A percentile compares a stretch with the other conserved stretches of the same genome.
Conservation (phyloP, 768 basidiomycete genomes). For the Coprinopsis strossmayeri region DNA sequence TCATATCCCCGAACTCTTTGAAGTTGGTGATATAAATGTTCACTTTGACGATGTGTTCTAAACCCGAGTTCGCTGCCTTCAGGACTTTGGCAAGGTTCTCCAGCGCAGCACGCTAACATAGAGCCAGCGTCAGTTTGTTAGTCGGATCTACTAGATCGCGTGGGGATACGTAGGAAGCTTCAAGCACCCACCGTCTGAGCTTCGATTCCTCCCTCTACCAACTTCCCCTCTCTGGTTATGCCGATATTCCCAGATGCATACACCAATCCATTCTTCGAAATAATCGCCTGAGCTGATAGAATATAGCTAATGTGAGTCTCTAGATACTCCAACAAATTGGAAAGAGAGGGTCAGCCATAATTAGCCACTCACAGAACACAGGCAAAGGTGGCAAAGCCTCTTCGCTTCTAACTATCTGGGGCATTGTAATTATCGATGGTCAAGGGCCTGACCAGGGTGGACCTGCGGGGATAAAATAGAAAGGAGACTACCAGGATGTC, state of each 20-base stretch:
- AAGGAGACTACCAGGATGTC: no score
- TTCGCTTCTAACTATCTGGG: slow-evolving; percentile 21
- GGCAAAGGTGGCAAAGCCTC: slow-evolving; percentile 29
- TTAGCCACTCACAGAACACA: slow-evolving; percentile 31
- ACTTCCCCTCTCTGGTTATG: slow-evolving; percentile 9
- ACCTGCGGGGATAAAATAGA: no score
- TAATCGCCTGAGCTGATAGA: slow-evolving; percentile 16
- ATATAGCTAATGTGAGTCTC: slow-evolving; percentile 27
- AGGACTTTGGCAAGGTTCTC: slow-evolving; percentile 13
- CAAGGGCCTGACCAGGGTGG: no score
- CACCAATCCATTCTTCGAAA: slow-evolving; percentile 14
- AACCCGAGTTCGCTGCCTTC: slow-evolving; percentile 11
- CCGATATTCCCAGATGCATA: slow-evolving; percentile 14
- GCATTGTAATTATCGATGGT: slow-evolving; percentile 7
- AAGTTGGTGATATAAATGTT: slow-evolving; percentile 13
- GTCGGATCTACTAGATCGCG: not conserved
- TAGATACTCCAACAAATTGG: not conserved
- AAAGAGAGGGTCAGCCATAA: no score
- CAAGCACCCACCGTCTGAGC: slow-evolving; percentile 10
- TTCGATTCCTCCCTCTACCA: slow-evolving; percentile 13
- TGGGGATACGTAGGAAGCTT: not conserved
- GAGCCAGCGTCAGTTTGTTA: no score
- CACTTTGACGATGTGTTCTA: slow-evolving; percentile 12
- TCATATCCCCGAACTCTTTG: slow-evolving; percentile 11
- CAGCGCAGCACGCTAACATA: slow-evolving; percentile 12